Base-by-base conservation (phyloP, 495 filamentous ascomycete species). In the Penicillium taxi region DNA sequence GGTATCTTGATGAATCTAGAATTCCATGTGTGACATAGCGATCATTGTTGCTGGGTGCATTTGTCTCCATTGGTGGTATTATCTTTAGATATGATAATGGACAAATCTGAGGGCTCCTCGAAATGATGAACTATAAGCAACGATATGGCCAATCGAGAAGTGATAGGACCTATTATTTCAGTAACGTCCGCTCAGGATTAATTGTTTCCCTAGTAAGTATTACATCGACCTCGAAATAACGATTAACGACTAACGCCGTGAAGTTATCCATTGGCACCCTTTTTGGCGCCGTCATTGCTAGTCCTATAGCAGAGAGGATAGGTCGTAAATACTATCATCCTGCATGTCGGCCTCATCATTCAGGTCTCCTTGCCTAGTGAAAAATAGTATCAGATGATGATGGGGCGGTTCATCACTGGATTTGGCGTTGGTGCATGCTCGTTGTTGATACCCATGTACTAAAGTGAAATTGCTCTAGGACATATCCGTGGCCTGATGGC, bases 381-480 rank as follows among this genome's bases (percentile, higher is more conserved):
- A 5, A 64, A 63, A 39, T 74, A 70, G 70, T 66, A 71, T 33
- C 66, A 73, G 35, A 46, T 62, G 38, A 57, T 78, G 27, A 60
- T 73, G 42, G 71, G 70, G 9, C 57, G 71, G 3, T 63, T 63
- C 39, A 61, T 83, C 24, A 76, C 78, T 23, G 75, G 81, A 37
- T 53, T 77, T 24, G 80, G 80, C 17, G 78, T 86, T 24, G 81
- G 81, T 26, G 66, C 74, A 0, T 69, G 81, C n/a, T 81, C 74
- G 6, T 70, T 86, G 18, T 52, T 76, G 6, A 75, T 84, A 0
- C 80, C 80, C 25, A 77, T 84, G 70, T 84, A 81, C 50, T 77
- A 81, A 25, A 49, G 52, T 37, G 80, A 85, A 52, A 77, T 74
- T 31, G 73, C 68, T 26, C 79, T 78, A 1, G 45, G 66, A 32